phyloP scores from a whole-genome alignment of 2,329 filamentous ascomycete species.

The Colletotrichum aenigma region DNA sequence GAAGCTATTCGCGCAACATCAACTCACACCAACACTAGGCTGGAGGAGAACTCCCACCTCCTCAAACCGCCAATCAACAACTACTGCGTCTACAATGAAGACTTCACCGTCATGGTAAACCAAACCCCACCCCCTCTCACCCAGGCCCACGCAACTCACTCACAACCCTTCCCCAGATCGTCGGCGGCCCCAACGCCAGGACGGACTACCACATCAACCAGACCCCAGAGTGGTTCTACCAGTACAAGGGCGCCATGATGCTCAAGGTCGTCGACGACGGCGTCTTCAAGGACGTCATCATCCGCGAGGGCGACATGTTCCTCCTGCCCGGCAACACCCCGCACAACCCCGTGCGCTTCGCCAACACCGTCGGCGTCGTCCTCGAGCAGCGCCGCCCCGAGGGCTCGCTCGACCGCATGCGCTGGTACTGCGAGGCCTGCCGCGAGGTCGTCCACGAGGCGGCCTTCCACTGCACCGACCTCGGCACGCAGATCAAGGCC shows the following conservation, averaged over 20 bases:
- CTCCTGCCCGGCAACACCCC: slow-evolving; percentile 92
- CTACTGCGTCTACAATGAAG: slow-evolving; percentile 91
- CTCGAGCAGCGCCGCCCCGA: slow-evolving; percentile 82
- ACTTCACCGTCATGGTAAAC: slow-evolving; percentile 78
- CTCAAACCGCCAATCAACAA: slow-evolving; percentile 96
- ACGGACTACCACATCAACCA: slow-evolving; percentile 99
- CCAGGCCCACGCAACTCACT: not conserved
- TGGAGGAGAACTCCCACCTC: slow-evolving; percentile 88
- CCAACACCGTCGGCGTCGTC: slow-evolving; percentile 91
- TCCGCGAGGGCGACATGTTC: slow-evolving; percentile 93
- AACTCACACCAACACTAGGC: slow-evolving; percentile 58
- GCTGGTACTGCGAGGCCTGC: slow-evolving; percentile 88
- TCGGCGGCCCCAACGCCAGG: slow-evolving; percentile 93
- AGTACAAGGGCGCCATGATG: slow-evolving; percentile 90
- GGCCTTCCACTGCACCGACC: slow-evolving; percentile 84
- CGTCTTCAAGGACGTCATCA: slow-evolving; percentile 82
- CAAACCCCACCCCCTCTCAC: not conserved
- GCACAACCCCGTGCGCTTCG: slow-evolving; percentile 93
- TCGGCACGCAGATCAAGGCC: slow-evolving; percentile 93
- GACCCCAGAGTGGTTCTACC: slow-evolving; percentile 98
- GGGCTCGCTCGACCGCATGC: slow-evolving; percentile 74
- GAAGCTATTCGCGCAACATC: not conserved
- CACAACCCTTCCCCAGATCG: slow-evolving; percentile 60
- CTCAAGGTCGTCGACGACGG: slow-evolving; percentile 84
- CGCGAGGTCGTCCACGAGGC: slow-evolving; percentile 80